Conservation (phyloP, 177 flowering plant species). For the Vitis hybrid region DNA sequence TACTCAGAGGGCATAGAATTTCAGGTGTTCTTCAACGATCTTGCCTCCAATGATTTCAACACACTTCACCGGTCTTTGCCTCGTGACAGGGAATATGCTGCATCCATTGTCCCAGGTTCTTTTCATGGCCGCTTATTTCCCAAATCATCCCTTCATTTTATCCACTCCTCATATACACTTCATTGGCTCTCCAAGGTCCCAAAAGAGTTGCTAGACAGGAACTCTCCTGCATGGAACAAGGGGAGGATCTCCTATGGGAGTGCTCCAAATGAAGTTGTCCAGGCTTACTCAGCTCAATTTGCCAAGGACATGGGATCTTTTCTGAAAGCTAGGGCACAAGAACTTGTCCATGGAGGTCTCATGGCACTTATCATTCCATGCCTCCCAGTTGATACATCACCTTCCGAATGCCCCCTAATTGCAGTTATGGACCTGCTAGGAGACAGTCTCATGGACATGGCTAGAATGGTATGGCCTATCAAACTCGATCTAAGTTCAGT, state of each 20-base stretch:
- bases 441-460: constrained; percentile 7
- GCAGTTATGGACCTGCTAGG: neutral
- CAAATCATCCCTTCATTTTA: constrained; percentile 4
- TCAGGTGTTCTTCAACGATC: no score
- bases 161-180: constrained; percentile 5
- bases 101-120: neutral
- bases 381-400: neutral
- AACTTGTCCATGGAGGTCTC: constrained; percentile 13
- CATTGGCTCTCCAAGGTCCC: constrained; percentile 12
- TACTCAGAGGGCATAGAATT: no score
- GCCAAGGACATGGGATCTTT: constrained; percentile 12
- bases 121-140: constrained; percentile 14
- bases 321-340: constrained; percentile 15
- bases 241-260: constrained; percentile 10
- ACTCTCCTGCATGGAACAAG: constrained; percentile 8
- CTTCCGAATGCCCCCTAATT: neutral
- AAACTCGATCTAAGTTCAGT: no score
- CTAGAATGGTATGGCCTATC: neutral
- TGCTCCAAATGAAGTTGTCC: constrained; percentile 6
- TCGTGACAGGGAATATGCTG: no score
- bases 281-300: constrained; percentile 15
- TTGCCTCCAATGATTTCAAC: no score
- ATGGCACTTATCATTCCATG: constrained; percentile 5
- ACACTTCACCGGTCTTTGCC: no score
- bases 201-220: constrained; percentile 12